Evolutionary conservation across 164 flowering plant genomes (phyloP), one percentile per base, ranked within the genome.

Genomic region (Protea cynaroides): DNA sequence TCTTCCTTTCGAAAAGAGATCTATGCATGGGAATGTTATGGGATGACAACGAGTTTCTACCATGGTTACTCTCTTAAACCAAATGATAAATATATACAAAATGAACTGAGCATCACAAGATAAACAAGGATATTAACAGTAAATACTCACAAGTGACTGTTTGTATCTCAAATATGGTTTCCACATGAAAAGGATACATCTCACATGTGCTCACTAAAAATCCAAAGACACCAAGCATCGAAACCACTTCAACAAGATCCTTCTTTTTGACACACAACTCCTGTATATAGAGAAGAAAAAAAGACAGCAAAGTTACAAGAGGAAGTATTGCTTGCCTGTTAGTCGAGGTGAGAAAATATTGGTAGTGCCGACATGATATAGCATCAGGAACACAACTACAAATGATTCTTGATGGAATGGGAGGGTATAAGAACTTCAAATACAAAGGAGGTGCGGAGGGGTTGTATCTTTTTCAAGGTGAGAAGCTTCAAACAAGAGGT

Each of bases 241-340:
- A 55, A 21, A 88, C 60, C 9, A 87, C 84, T 82, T 91, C 97
- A 72, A 85, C 75, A 5, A 70, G 83, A 65, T 87, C 88, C 65
- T 79, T 85, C 75, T 79, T 86, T 79, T 91, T 88, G 6, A 85
- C 95, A 72, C 85, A 91, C 62, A 71, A 86, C 72, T 91, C 95
- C 95, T 91, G 84, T 71, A 80, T 7, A 46, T 51, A 58, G 15
- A 12, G 34, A 63, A 11, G 13, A 50, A 47, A 14, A n/a, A 60
- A 25, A 22, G 43, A 29, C 34, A 10, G 7, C 18, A 1, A 53
- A 53, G 17, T 5, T 1, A 25, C 8, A 47, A 65, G 44, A 58
- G 54, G 36, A n/a, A 25, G 56, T 25, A 47, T 18, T 62, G 36
- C 40, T 47, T 59, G n/a, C 34, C 34, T 29, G 34, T 29, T 29